phyloP scores from a whole-genome alignment of 805 yeast species.

The Wickerhamomyces kurtzmanii region DNA sequence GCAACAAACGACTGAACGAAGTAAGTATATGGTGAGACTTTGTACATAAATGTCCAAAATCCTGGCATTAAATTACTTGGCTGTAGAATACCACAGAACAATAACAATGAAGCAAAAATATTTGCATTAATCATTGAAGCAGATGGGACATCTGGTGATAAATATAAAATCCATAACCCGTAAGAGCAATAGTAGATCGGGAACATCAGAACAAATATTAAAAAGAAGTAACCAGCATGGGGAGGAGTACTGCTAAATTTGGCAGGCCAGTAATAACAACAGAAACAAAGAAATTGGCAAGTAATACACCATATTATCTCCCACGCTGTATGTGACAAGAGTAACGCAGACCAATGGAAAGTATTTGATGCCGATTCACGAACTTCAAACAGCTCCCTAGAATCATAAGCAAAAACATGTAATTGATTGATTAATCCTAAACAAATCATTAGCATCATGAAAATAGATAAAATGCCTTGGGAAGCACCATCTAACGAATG shows the following conservation, averaged over 20 bases:
- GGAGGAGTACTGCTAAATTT: slow-evolving; percentile 31
- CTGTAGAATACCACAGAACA: slow-evolving; percentile 66
- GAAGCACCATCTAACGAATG: slow-evolving; percentile 42
- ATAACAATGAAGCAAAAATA: slow-evolving; percentile 44
- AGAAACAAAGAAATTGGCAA: slow-evolving; percentile 40
- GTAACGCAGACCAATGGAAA: slow-evolving; percentile 58
- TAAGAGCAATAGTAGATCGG: slow-evolving; percentile 43
- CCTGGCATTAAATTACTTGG: slow-evolving; percentile 53
- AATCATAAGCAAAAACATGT: slow-evolving; percentile 45
- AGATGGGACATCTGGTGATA: slow-evolving; percentile 56
- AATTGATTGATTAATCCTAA: slow-evolving; percentile 50
- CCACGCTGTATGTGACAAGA: slow-evolving; percentile 39
- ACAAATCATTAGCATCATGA: slow-evolving; percentile 46
- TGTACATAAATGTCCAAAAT: slow-evolving; percentile 81
- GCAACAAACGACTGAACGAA: slow-evolving; percentile 48
- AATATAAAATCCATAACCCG: slow-evolving; percentile 43
- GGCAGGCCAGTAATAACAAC: slow-evolving; percentile 42
- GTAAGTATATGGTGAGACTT: slow-evolving; percentile 64
- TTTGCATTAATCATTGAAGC: slow-evolving; percentile 55
- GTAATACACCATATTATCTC: slow-evolving; percentile 54
- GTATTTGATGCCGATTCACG: slow-evolving; percentile 66
- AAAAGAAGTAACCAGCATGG: slow-evolving; percentile 42
- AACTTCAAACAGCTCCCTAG: slow-evolving; percentile 58
- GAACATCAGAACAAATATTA: slow-evolving; percentile 37
- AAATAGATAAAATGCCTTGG: slow-evolving; percentile 49